Conservation (phyloP, 495 filamentous ascomycete genomes). For the Xylaria curta region DNA sequence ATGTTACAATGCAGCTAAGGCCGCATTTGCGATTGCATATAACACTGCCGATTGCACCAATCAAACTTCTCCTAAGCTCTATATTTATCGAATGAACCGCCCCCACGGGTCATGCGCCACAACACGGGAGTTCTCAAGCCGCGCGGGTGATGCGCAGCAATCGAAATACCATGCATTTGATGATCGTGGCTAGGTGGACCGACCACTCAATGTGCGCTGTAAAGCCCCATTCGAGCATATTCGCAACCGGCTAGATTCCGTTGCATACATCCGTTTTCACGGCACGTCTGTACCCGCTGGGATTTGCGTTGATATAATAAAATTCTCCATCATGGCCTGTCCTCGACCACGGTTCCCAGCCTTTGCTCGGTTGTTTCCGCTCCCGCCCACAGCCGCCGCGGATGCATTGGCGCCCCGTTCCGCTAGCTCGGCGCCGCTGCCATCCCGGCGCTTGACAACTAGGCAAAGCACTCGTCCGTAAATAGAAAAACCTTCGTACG, state of each 20-base stretch:
- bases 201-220: constrained; percentile 10
- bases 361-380: constrained; percentile 41
- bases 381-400: constrained; percentile 30
- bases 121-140: constrained; percentile 17
- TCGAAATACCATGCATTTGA: constrained; percentile 3
- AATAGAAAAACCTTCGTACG: constrained; percentile 94
- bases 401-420: constrained; percentile 35
- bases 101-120: constrained; percentile 24
- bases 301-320: constrained; percentile 78
- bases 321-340: constrained; percentile 90
- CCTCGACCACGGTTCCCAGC: constrained; percentile 51
- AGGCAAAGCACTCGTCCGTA: constrained; percentile 90
- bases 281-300: constrained; percentile 47
- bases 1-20: constrained; percentile 22
- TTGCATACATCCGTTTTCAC: constrained; percentile 27
- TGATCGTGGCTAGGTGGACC: constrained; percentile 11
- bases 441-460: constrained; percentile 71
- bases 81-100: constrained; percentile 27
- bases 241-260: constrained; percentile 15
- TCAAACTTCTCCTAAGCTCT: constrained; percentile 11
- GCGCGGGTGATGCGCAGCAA: constrained; percentile 23
- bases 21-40: constrained; percentile 10
- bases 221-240: constrained; percentile 4
- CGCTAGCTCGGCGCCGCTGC: constrained; percentile 34
- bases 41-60: constrained; percentile 14